These are phyloP conservation scores for Neoboletus magnificus DNA, from an alignment of 768 basidiomycete genomes.

Conservation along the genomic window DNA sequence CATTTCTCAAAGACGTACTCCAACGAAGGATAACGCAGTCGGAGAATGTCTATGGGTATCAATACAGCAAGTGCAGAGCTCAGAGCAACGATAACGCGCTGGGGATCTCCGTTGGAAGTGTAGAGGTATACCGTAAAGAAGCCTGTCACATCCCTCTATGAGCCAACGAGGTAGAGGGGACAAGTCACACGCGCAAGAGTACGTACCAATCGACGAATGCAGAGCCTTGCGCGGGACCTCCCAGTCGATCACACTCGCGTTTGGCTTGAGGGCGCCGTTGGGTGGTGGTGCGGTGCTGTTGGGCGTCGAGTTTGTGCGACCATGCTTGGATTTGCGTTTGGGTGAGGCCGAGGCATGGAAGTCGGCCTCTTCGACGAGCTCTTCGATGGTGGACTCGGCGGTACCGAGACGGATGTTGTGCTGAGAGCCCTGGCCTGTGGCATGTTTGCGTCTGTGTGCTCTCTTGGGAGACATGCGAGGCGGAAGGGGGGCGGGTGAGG, in stretches of 20 bases:
- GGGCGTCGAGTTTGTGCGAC: constrained; percentile 3
- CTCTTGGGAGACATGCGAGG: constrained; percentile 38
- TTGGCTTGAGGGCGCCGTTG: constrained; percentile 9
- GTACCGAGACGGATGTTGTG: constrained; percentile 2
- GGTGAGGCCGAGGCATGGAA: constrained; percentile 12
- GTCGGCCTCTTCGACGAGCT: constrained; percentile 24
- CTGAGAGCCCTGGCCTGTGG: constrained; percentile 26
- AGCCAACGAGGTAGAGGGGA: not conserved
- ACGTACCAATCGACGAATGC: constrained; percentile 85
- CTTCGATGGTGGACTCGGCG: constrained; percentile 21
- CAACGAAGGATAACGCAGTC: constrained; percentile 62
- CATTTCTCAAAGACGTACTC: constrained; percentile 66
- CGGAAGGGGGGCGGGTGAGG: constrained; percentile 6
- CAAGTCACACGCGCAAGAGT: constrained; percentile 1
- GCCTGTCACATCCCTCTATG: constrained; percentile 37
- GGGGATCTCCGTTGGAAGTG: constrained; percentile 43
- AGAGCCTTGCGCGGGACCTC: constrained; percentile 87
- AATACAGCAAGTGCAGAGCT: constrained; percentile 65
- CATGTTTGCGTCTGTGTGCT: constrained; percentile 21
- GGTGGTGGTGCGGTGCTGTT: constrained; percentile 7
- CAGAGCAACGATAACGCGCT: constrained; percentile 57
- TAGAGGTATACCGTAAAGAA: constrained; percentile 65
- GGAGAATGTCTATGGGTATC: constrained; percentile 69
- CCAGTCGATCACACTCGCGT: constrained; percentile 55
- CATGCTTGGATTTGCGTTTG: constrained; percentile 17